Evolutionary conservation across 2,329 filamentous ascomycete genomes (phyloP), one percentile per base, ranked within the genome.

Genomic region (Dendrostoma leiphaemia): DNA sequence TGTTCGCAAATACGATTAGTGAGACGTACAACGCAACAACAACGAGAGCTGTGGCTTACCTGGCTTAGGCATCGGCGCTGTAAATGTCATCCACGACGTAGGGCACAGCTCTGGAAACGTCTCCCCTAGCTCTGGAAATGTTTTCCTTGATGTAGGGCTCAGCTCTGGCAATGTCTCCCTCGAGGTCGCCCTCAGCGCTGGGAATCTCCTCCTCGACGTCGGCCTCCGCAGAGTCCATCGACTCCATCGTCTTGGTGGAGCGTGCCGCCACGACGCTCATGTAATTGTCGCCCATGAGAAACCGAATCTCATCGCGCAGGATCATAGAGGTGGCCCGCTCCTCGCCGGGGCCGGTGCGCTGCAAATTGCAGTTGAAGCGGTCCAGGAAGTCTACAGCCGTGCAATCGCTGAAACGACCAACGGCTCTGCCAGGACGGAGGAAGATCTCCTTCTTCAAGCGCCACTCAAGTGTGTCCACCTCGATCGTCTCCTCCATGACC

Each of bases 381-480:
- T 44, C 48, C 3, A 58, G 48, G 37, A 55, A 58, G 26, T 58
- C 52, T 7, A 32, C 23, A 15, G 23, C 9, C 7, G 31, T 19
- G 44, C 56, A 49, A 3, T 46, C 26, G 32, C 37, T 52, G 52
- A 58, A 55, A 4, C 48, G 48, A 6, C 37, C 56, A 4, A 49
- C 52, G 1, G 56, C 52, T n/a, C 24, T 17, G 6, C 32, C 48
- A 3, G 26, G 29, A 10, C 21, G 9, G 31, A 49, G 38, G 24
- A 55, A 6, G n/a, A 58, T 34, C 40, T 58, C 56, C 52, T 26
- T 28, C 52, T 58, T 58, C 48, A 35, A 44, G 4, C 56, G 43
- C 56, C 56, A 58, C 44, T 63, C 71, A 55, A 68, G 61, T 0
- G 71, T 65, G 53, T 73, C 68, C n/a, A 71, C 72, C 54, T 76